Percentiles rank a stretch among this genome's conserved stretches.
phyloP scores from a whole-genome alignment of 2,329 filamentous ascomycete species.

The Lachnellula hyalina region DNA sequence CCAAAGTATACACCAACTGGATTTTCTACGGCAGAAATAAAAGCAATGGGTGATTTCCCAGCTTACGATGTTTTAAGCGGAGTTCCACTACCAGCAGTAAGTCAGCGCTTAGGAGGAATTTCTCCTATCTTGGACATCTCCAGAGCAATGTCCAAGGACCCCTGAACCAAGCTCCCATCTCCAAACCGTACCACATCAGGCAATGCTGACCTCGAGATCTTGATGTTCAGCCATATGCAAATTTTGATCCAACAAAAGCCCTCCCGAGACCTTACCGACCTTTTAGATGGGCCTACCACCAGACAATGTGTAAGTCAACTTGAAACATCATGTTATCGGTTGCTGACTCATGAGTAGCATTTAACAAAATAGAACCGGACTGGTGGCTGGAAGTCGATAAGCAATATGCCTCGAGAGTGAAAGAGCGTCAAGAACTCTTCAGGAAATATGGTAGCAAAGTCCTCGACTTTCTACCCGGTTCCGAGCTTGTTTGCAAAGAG shows the following conservation, averaged over 20 bases:
- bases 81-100: conserved; percentile 56
- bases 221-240: conserved; percentile 42
- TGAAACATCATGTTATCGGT: neutral
- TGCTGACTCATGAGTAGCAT: conserved; percentile 43
- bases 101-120: too few relatives aligned
- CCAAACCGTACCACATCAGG: too few relatives aligned
- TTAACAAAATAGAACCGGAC: conserved; percentile 72
- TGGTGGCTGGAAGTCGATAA: conserved; percentile 88
- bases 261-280: conserved; percentile 71
- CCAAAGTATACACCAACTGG: conserved; percentile 57
- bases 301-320: conserved; percentile 74
- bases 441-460: conserved; percentile 57
- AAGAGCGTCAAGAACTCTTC: conserved; percentile 62
- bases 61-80: conserved; percentile 72
- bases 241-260: conserved; percentile 66
- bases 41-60: conserved; percentile 68
- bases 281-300: conserved; percentile 79
- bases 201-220: too few relatives aligned
- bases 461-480: conserved; percentile 64
- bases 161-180: too few relatives aligned
- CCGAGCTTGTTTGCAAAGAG: conserved; percentile 75
- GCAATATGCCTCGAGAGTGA: conserved; percentile 62
- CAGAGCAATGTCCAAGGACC: too few relatives aligned
- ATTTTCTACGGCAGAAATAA: conserved; percentile 65
- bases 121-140: too few relatives aligned